Evolutionary conservation across 2,329 filamentous ascomycete species (phyloP), one percentile per base, ranked within the genome.

Genomic region (Neoarthrinium moseri): DNA sequence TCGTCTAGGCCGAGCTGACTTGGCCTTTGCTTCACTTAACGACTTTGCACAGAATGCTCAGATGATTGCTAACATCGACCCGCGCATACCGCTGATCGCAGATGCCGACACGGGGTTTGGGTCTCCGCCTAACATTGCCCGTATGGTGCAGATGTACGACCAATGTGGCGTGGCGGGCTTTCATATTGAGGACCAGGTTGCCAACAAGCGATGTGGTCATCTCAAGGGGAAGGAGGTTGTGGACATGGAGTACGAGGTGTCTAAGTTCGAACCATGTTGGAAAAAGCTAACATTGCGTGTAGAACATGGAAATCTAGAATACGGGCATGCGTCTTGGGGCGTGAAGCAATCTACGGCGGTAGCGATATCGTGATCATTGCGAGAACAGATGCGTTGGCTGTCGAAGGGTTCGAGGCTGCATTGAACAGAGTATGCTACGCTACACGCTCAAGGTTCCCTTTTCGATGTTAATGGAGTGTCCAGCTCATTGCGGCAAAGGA

Each of bases 11-110:
- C 74, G 76, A 67, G 74, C 83, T 2, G 83, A 87, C 56, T 74
- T 87, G 4, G 83, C 81, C 33, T 67, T 86, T 11, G 75, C 79
- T 3, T 79, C 80, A 1, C 68, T 83, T 24, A 74, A 77, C 56
- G 82, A 86, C 62, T 86, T 87, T 81, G 68, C 71, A 27, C 66
- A 68, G 35, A 80, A 85, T 58, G 82, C 81, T n/a, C 70, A 73
- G 42, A 85, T 85, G 79, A 81, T 87, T 47, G 80, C 82, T 46
- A 74, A 73, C 33, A 69, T 86, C 23, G 71, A 82, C 51, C 73
- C 75, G 0, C 59, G 62, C 0, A 66, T 77, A 0, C 83, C 83
- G 1, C 59, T 87, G 17, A 84, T 86, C 52, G 81, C 79, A 7
- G 80, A 83, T 57, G 77, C 76, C 23, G 78, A 83, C 59, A 81